A percentile compares a stretch with the other conserved stretches of the same genome.
Conservation (phyloP, 768 basidiomycete species). For the Phaeolepiota aurea region DNA sequence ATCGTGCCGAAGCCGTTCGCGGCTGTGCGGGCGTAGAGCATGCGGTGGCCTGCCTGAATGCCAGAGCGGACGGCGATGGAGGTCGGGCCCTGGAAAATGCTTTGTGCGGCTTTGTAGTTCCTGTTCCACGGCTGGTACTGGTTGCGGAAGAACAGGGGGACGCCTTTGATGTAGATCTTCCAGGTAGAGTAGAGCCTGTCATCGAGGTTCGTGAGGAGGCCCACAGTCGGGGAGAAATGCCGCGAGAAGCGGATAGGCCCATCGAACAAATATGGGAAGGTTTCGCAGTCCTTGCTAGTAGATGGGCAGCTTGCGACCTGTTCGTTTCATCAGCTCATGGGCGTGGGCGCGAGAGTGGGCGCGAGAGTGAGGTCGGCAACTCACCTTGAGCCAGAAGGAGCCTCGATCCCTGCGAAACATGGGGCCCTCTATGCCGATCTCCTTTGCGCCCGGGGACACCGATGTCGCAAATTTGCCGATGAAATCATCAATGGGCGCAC, state of each 20-base stretch:
- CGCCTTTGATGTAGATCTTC: constrained; percentile 62
- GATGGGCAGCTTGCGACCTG: constrained; percentile 54
- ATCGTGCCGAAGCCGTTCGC: constrained; percentile 58
- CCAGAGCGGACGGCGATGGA: constrained; percentile 57
- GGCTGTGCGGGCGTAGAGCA: constrained; percentile 66
- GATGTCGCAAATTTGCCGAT: constrained; percentile 56
- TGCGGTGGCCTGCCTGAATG: constrained; percentile 64
- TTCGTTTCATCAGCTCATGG: neutral
- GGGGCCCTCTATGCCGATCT: constrained; percentile 51
- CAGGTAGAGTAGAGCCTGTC: constrained; percentile 70
- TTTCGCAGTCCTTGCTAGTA: constrained; percentile 22
- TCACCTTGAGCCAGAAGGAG: constrained; percentile 63
- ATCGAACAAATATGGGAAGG: constrained; percentile 57
- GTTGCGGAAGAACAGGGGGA: constrained; percentile 53
- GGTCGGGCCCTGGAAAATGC: constrained; percentile 58
- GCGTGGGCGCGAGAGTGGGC: no score
- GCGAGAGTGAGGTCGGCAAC: no score
- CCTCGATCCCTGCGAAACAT: constrained; percentile 43
- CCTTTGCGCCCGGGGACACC: constrained; percentile 50
- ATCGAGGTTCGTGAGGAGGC: constrained; percentile 48
- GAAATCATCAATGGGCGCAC: constrained; percentile 46
- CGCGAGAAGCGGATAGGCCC: constrained; percentile 67
- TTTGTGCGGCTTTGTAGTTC: constrained; percentile 60
- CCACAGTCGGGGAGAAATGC: constrained; percentile 66
- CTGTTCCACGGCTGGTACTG: constrained; percentile 58